phyloP scores from a whole-genome alignment of 805 yeast genomes.

The Candida endomychidarum region DNA sequence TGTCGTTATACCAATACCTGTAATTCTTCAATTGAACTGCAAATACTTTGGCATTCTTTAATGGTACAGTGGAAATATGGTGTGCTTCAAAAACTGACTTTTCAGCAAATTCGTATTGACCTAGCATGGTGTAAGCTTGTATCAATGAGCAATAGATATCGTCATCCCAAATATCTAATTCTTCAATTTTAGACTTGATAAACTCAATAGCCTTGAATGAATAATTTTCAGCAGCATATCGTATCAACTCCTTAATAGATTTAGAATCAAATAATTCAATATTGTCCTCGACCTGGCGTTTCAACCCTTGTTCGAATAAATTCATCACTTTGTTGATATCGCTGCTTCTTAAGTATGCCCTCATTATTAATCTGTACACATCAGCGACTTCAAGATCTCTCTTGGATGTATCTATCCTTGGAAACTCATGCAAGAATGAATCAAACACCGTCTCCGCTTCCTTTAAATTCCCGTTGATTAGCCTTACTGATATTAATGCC shows the following conservation, averaged over 20 bases:
- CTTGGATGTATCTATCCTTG: slow-evolving; percentile 4
- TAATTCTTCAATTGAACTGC: slow-evolving; percentile 30
- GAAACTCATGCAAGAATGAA: slow-evolving; percentile 20
- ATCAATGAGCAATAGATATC: slow-evolving; percentile 27
- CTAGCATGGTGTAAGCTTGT: slow-evolving; percentile 28
- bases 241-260: slow-evolving; percentile 20
- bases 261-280: slow-evolving; percentile 19
- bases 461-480: slow-evolving; percentile 34
- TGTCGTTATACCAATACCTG: slow-evolving; percentile 26
- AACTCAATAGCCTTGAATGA: slow-evolving; percentile 21
- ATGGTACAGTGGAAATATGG: slow-evolving; percentile 27
- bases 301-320: slow-evolving; percentile 24
- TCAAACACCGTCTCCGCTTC: slow-evolving; percentile 30
- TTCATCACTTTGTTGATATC: slow-evolving; percentile 27
- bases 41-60: slow-evolving; percentile 26
- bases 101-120: slow-evolving; percentile 35
- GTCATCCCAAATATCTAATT: slow-evolving; percentile 20
- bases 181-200: slow-evolving; percentile 19
- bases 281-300: slow-evolving; percentile 16
- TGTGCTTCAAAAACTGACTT: slow-evolving; percentile 32
- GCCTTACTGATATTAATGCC: slow-evolving; percentile 45
- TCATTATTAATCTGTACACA: slow-evolving; percentile 27
- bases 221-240: slow-evolving; percentile 22
- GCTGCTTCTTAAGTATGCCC: slow-evolving; percentile 24
- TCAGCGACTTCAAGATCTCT: slow-evolving; percentile 23